Conservation (phyloP, 192 early-diverging fungal species). For the Coemansia sp. region DNA sequence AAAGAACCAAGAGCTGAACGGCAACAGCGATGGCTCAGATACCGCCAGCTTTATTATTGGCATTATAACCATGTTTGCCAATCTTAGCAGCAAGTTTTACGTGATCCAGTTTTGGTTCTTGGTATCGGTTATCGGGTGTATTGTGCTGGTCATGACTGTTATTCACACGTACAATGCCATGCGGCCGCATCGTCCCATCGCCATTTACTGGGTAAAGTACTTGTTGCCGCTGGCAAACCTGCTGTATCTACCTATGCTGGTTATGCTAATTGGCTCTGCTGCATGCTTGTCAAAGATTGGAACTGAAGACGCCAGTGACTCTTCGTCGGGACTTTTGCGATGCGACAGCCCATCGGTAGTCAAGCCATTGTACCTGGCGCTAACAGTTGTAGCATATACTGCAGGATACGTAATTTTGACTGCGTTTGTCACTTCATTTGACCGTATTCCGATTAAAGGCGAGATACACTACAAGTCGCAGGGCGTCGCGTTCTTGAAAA, state of each 20-base stretch:
- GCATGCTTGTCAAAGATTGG: slow-evolving; percentile 54
- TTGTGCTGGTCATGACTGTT: slow-evolving; percentile 24
- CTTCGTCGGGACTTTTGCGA: slow-evolving; percentile 44
- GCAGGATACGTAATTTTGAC: slow-evolving; percentile 67
- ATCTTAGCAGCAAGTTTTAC: slow-evolving; percentile 50
- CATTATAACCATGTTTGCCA: slow-evolving; percentile 53
- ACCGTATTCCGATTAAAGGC: slow-evolving; percentile 64
- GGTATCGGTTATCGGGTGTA: slow-evolving; percentile 34
- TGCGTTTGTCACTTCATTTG: slow-evolving; percentile 70
- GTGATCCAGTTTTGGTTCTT: slow-evolving; percentile 57
- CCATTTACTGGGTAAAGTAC: slow-evolving; percentile 57
- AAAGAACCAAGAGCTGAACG: slow-evolving; percentile 10
- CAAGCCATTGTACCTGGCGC: slow-evolving; percentile 61
- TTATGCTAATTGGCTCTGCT: slow-evolving; percentile 58
- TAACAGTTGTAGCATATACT: slow-evolving; percentile 62
- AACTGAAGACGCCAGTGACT: slow-evolving; percentile 25
- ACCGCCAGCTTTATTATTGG: slow-evolving; percentile 51
- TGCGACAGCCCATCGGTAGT: slow-evolving; percentile 57
- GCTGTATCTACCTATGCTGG: slow-evolving; percentile 57
- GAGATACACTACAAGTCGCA: slow-evolving; percentile 75
- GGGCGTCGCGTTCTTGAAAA: slow-evolving; percentile 72
- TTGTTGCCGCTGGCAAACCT: slow-evolving; percentile 55
- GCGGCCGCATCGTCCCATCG: slow-evolving; percentile 38
- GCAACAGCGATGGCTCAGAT: slow-evolving; percentile 12
- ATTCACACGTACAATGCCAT: slow-evolving; percentile 48